Conservation (phyloP, 805 yeast genomes). For the Candida hungchunana region DNA sequence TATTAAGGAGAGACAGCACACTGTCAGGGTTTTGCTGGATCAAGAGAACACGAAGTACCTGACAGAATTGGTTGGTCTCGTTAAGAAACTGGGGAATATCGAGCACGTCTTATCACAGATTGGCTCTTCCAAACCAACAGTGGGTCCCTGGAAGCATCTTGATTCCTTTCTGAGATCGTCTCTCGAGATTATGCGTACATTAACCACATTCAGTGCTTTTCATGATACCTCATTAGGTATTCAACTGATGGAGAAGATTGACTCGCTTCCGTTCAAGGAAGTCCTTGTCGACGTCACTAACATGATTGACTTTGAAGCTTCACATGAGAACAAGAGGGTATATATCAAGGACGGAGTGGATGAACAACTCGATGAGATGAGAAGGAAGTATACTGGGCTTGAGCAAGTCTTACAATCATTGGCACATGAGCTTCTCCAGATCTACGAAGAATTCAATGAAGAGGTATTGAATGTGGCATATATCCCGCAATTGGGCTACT, state of each 20-base stretch:
- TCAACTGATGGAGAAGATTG: conserved; percentile 15
- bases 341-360: conserved; percentile 30
- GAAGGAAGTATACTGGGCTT: conserved; percentile 16
- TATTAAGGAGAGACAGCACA: conserved; percentile 29
- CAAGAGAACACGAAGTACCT: conserved; percentile 19
- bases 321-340: conserved; percentile 27
- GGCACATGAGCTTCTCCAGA: conserved; percentile 17
- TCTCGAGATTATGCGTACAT: conserved; percentile 13
- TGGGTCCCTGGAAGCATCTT: conserved; percentile 30
- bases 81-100: conserved; percentile 31
- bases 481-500: conserved; percentile 43
- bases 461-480: conserved; percentile 34
- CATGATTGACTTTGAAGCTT: conserved; percentile 35
- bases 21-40: conserved; percentile 25
- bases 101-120: conserved; percentile 17
- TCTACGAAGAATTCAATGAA: conserved; percentile 5
- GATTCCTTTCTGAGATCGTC: conserved; percentile 22
- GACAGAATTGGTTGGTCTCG: conserved; percentile 18
- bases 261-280: conserved; percentile 7
- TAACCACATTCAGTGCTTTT: not conserved
- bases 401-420: conserved; percentile 30
- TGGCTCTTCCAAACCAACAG: conserved; percentile 25
- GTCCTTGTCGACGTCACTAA: conserved; percentile 22
- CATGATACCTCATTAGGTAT: conserved; percentile 12
- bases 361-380: conserved; percentile 22